These are phyloP conservation scores for Trichosporon asahii DNA, from an alignment of 1,284 basidiomycete species.

Conservation along the genomic window DNA sequence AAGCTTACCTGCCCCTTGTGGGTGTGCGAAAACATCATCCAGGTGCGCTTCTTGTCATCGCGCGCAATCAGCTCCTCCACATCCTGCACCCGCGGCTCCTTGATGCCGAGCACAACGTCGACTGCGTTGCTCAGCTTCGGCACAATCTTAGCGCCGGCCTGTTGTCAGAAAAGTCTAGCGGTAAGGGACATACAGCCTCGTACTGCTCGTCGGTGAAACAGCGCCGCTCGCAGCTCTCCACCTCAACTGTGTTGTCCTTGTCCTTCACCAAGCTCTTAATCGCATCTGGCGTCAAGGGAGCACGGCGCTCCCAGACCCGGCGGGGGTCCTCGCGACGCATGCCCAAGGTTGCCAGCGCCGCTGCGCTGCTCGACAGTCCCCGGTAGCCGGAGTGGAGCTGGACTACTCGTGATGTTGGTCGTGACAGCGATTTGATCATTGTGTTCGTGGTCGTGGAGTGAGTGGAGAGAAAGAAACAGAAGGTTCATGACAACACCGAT, in stretches of 20 bases:
- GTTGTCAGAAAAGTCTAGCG: conserved; percentile 13
- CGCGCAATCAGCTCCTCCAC: conserved; percentile 49
- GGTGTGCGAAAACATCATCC: conserved; percentile 84
- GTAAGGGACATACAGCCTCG: conserved; percentile 57
- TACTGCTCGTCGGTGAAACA: conserved; percentile 68
- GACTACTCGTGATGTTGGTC: not conserved
- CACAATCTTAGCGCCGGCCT: conserved; percentile 73
- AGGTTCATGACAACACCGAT: not conserved
- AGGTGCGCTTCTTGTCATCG: conserved; percentile 32
- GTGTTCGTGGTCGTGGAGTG: not conserved
- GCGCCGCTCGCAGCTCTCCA: conserved; percentile 63
- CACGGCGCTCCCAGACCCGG: conserved; percentile 82
- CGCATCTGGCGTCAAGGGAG: conserved; percentile 71
- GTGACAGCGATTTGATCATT: not conserved
- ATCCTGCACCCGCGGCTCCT: conserved; percentile 69
- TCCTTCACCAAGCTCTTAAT: conserved; percentile 57
- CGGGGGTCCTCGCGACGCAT: conserved; percentile 72
- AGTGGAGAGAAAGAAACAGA: conserved; percentile 6
- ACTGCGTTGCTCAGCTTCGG: conserved; percentile 59
- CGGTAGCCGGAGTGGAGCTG: not conserved
- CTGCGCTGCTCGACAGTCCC: not conserved
- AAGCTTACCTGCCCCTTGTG: conserved; percentile 59
- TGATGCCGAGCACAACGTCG: conserved; percentile 78
- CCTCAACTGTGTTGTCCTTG: conserved; percentile 30
- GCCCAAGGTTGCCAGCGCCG: conserved; percentile 55